Percentiles rank a stretch among this genome's conserved stretches.
Conservation (phyloP, 352 stramenopile genomes). For the Globisporangium spinosum region DNA sequence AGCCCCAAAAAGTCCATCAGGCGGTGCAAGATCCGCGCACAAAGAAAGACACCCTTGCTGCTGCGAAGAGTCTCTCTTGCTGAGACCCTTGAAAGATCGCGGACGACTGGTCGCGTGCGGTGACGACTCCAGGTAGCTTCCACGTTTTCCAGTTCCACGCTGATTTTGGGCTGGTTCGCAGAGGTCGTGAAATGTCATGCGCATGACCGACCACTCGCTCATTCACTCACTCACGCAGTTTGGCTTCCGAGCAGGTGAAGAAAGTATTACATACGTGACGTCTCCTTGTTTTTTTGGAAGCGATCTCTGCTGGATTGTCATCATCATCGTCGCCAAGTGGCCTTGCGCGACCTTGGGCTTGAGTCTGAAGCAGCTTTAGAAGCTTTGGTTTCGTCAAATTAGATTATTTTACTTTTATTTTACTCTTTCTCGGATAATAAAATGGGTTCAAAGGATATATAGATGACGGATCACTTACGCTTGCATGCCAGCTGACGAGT, state of each 20-base stretch:
- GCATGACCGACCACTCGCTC: too few species aligned
- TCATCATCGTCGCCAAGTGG: background rate
- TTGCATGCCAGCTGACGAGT: background rate
- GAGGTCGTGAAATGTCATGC: too few species aligned
- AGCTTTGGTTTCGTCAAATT: too few species aligned
- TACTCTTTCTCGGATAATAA: constrained; percentile 7
- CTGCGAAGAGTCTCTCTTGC: constrained; percentile 1
- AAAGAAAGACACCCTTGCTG: background rate
- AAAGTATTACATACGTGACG: background rate
- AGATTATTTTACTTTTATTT: constrained; percentile 19
- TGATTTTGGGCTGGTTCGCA: too few species aligned
- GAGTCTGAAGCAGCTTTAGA: too few species aligned
- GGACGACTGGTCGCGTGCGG: background rate
- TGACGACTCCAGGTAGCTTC: background rate
- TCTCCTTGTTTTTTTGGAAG: background rate
- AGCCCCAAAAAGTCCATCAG: background rate
- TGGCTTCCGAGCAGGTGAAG: background rate
- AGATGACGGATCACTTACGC: background rate
- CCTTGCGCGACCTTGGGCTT: too few species aligned
- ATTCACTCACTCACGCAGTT: background rate
- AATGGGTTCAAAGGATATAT: constrained; percentile 6
- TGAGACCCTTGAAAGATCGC: background rate
- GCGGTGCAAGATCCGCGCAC: background rate
- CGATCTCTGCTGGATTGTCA: background rate
- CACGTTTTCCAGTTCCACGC: background rate